Percentiles rank a stretch among this genome's conserved stretches.
These are phyloP conservation scores for Gyrodon lividus DNA, from an alignment of 768 basidiomycete genomes.

Conservation along the genomic window DNA sequence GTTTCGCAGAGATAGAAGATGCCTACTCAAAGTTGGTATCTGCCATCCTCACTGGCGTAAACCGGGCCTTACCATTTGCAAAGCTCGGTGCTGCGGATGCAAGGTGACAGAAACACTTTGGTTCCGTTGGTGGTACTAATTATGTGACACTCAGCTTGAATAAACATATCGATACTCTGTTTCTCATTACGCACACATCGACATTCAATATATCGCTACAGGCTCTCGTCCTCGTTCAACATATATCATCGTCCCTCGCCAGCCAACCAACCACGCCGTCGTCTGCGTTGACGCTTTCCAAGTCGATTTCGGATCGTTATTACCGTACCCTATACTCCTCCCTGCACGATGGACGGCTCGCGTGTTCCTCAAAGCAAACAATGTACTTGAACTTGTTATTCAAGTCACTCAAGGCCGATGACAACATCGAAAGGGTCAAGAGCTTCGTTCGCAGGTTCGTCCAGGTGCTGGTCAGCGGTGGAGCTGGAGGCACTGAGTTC, in stretches of 20 bases:
- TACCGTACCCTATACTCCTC: constrained; percentile 90
- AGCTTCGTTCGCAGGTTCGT: constrained; percentile 83
- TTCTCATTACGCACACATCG: constrained; percentile 91
- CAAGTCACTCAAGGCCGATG: constrained; percentile 79
- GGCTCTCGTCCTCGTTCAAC: constrained; percentile 85
- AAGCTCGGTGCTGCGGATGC: constrained; percentile 68
- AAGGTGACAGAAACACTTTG: constrained; percentile 44
- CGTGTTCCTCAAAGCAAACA: constrained; percentile 86
- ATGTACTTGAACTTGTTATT: constrained; percentile 95
- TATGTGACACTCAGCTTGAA: constrained; percentile 52
- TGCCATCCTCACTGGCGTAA: constrained; percentile 90
- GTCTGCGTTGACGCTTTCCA: constrained; percentile 38
- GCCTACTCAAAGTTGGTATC: constrained; percentile 80
- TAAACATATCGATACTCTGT: constrained; percentile 88
- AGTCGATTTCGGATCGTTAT: constrained; percentile 61
- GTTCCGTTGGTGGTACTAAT: constrained; percentile 2
- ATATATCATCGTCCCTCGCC: constrained; percentile 62
- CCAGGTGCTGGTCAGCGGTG: constrained; percentile 71
- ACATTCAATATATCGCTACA: constrained; percentile 98
- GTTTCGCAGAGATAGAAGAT: constrained; percentile 75
- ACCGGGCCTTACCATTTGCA: constrained; percentile 92
- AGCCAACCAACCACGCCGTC: constrained; percentile 40
- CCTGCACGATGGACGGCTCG: constrained; percentile 77
- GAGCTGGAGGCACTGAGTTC: constrained; percentile 79
- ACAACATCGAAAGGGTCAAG: constrained; percentile 58